Conservation (phyloP, 176 grass and related monocot species). For the Cymbopogon citratus region DNA sequence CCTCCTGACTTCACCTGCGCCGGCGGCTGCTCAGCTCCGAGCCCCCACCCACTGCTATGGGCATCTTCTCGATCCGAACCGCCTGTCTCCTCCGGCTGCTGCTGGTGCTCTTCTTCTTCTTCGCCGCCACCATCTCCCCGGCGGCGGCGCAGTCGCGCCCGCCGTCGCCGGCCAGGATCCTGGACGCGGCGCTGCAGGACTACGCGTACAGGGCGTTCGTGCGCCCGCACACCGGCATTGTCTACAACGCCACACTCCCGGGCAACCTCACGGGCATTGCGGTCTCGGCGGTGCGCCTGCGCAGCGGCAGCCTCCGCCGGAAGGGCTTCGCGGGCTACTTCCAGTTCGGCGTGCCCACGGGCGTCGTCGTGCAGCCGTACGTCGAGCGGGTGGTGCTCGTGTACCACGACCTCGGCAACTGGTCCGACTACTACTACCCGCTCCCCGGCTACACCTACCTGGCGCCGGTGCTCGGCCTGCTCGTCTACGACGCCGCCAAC, state of each 20-base stretch:
- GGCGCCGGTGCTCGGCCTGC: constrained; percentile 67
- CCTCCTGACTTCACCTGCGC: not conserved
- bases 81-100: constrained; percentile 22
- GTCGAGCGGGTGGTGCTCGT: constrained; percentile 69
- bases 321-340: constrained; percentile 44
- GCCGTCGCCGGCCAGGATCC: constrained; percentile 26
- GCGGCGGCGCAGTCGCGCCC: constrained; percentile 28
- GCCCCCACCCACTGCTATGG: constrained; percentile 1
- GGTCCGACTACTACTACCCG: constrained; percentile 56
- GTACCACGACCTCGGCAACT: constrained; percentile 63
- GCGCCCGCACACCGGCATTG: constrained; percentile 60
- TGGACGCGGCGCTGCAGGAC: constrained; percentile 72
- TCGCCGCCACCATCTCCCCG: not conserved
- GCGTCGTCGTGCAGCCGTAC: constrained; percentile 67
- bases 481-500: constrained; percentile 76
- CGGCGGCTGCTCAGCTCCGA: not conserved
- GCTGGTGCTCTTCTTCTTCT: not conserved
- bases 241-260: constrained; percentile 52
- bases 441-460: constrained; percentile 75
- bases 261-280: constrained; percentile 58
- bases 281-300: constrained; percentile 58
- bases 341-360: constrained; percentile 55
- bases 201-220: constrained; percentile 57
- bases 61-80: not conserved
- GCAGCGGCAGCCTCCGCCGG: constrained; percentile 73